Percentiles rank a stretch among this genome's conserved stretches.
Evolutionary conservation across 225 moss, liverwort and hornwort species (phyloP).

Genomic region (Polytrichum commune): DNA sequence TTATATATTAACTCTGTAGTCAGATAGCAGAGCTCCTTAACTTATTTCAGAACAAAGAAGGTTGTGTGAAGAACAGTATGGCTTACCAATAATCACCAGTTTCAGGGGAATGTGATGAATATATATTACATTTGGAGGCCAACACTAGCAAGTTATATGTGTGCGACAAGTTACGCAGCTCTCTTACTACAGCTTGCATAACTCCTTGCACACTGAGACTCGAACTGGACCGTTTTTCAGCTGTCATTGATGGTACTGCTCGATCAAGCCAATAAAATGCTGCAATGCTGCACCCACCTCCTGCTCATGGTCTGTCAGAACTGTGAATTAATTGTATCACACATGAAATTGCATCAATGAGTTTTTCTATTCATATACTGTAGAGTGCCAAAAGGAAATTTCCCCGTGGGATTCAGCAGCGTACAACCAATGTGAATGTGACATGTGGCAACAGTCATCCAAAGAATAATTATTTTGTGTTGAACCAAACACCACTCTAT

Average conservation of each 20-base stretch:
- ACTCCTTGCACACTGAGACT: constrained; percentile 45
- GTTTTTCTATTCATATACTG: no score
- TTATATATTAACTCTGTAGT: no score
- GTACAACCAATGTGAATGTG: no score
- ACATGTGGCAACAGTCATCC: no score
- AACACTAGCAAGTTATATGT: constrained; percentile 49
- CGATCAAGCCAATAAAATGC: constrained; percentile 74
- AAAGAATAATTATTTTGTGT: no score
- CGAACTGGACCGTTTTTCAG: constrained; percentile 23
- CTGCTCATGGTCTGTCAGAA: constrained; percentile 17
- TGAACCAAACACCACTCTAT: no score
- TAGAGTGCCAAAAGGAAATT: no score
- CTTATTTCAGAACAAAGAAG: neutral
- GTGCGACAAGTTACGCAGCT: constrained; percentile 46
- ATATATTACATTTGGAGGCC: constrained; percentile 56
- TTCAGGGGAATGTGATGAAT: constrained; percentile 43
- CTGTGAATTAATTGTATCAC: neutral
- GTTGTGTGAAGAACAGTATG: constrained; percentile 1
- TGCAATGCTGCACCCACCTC: constrained; percentile 52
- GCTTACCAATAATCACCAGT: constrained; percentile 39
- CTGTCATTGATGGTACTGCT: constrained; percentile 37
- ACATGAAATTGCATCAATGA: neutral
- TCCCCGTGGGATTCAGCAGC: no score
- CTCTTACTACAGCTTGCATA: constrained; percentile 59
- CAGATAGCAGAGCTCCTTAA: no score